Evolutionary conservation across 1,284 basidiomycete species (phyloP), one percentile per base, ranked within the genome.

Genomic region (Ustilago curta): DNA sequence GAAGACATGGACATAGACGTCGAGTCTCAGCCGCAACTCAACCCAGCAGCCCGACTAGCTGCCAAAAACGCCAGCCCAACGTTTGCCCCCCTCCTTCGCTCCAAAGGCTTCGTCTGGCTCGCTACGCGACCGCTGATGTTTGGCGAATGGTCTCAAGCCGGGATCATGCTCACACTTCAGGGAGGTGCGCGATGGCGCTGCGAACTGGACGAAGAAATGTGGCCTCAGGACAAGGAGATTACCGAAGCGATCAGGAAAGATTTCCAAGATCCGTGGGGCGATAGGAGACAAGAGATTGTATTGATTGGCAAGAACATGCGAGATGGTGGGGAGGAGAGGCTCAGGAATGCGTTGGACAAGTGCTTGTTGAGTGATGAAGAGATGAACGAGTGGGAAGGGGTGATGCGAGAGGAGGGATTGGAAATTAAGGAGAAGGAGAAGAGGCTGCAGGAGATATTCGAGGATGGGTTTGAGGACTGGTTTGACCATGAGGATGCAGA

Each of bases 131-230:
- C 80, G 2, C 29, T 74, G 19, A 73, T 81, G 74, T 85, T 84
- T 49, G 87, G 87, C 35, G 87, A 88, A 59, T 87, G 87, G 87
- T 85, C 83, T 3, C 87, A 87, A 69, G 86, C 87, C 2, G 87
- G 87, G 19, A 83, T 84, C 50, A 83, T 85, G 82, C 82, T 86
- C 47, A 87, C 86, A 0, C 61, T 87, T 16, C 76, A 77, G 14
- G 86, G 86, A 1, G 87, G 86, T 11, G 79, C 77, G 21, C 79
- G 83, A 6, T 88, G 87, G 87, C 82, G 86, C 59, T 87, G 86
- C 70, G 79, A 82, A 45, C 67, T 85, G 23, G 81, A 84, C 27
- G 77, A 85, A 49, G 67, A 70, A 1, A 76, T 84, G 35, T 87
- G 87, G 87, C 85, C 86, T 8, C 78, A 78, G 12, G 84, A 87